These are phyloP conservation scores for Pyropia haitanensis DNA, from an alignment of 23 red algal species.

Conservation along the genomic window DNA sequence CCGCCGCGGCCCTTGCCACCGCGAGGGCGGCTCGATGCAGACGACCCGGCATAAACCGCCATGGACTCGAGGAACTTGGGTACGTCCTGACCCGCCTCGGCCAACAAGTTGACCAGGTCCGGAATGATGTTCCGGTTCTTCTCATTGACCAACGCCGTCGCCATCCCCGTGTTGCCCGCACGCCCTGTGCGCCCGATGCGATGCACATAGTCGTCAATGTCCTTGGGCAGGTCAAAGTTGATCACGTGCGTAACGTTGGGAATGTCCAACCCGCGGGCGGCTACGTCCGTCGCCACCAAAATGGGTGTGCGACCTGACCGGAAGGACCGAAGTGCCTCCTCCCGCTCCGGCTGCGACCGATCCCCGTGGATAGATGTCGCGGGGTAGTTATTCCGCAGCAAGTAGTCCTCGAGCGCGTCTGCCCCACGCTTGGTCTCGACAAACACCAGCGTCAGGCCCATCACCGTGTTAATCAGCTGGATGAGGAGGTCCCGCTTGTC, in stretches of 20 bases:
- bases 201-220: constrained; percentile 98
- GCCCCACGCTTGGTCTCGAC: constrained; percentile 97
- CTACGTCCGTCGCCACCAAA: constrained; percentile 98
- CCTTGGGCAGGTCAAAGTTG: constrained; percentile 93
- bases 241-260: constrained; percentile 99
- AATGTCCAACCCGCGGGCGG: constrained; percentile 93
- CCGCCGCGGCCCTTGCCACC: constrained; percentile 46
- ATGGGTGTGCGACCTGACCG: constrained; percentile 86
- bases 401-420: constrained; percentile 78
- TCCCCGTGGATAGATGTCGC: constrained; percentile 99
- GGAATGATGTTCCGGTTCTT: constrained; percentile 87
- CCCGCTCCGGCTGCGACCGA: constrained; percentile 86
- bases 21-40: background rate
- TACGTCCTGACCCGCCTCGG: constrained; percentile 94
- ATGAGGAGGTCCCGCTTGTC: constrained; percentile 88
- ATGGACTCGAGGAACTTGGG: constrained; percentile 82
- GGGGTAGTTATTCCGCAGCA: constrained; percentile 72
- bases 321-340: constrained; percentile 87
- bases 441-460: constrained; percentile 89
- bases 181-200: constrained; percentile 96
- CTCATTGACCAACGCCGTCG: constrained; percentile 92
- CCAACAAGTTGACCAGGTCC: constrained; percentile 73
- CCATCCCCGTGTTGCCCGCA: constrained; percentile 95
- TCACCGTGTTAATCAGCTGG: constrained; percentile 82
- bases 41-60: constrained; percentile 21